These are phyloP conservation scores for Aleurites moluccanus DNA, from an alignment of 441 rosid genomes.

Conservation along the genomic window DNA sequence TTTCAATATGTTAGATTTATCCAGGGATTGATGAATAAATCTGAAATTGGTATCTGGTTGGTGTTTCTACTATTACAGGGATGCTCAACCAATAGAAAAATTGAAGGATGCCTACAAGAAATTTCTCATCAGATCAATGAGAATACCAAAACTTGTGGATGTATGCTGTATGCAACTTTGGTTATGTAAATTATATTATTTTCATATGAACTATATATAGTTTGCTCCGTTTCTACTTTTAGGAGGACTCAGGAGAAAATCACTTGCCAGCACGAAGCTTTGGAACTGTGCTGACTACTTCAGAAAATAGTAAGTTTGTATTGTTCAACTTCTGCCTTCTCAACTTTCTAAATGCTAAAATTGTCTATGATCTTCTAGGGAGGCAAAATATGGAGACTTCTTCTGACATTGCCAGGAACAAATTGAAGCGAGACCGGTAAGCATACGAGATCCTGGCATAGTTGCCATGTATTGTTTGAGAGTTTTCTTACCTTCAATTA, in stretches of 20 bases:
- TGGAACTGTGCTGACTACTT: slow-evolving; percentile 66
- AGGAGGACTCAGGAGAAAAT: slow-evolving; percentile 58
- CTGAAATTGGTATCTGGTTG: slow-evolving; percentile 8
- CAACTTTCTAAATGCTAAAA: slow-evolving; percentile 18
- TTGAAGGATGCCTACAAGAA: slow-evolving; percentile 66
- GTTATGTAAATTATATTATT: not conserved
- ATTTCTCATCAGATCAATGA: slow-evolving; percentile 58
- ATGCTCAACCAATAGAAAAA: slow-evolving; percentile 66
- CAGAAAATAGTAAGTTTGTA: slow-evolving; percentile 53
- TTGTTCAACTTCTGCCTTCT: slow-evolving; percentile 8
- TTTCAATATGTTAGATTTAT: slow-evolving; percentile 4
- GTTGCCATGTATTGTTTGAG: too few relatives aligned
- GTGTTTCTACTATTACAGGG: slow-evolving; percentile 32
- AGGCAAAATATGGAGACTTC: slow-evolving; percentile 39
- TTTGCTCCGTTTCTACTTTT: slow-evolving; percentile 9
- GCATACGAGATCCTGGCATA: not conserved
- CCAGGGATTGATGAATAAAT: too few relatives aligned
- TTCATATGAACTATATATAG: slow-evolving; percentile 5
- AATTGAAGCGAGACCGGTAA: slow-evolving; percentile 59
- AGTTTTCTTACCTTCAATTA: too few relatives aligned
- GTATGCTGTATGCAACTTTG: slow-evolving; percentile 31
- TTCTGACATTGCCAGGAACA: slow-evolving; percentile 40
- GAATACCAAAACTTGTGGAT: slow-evolving; percentile 37
- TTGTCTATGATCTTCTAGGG: slow-evolving; percentile 37
- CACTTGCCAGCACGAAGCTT: slow-evolving; percentile 62